phyloP scores from a whole-genome alignment of 2,329 filamentous ascomycete species.

The Didymella glomerata region DNA sequence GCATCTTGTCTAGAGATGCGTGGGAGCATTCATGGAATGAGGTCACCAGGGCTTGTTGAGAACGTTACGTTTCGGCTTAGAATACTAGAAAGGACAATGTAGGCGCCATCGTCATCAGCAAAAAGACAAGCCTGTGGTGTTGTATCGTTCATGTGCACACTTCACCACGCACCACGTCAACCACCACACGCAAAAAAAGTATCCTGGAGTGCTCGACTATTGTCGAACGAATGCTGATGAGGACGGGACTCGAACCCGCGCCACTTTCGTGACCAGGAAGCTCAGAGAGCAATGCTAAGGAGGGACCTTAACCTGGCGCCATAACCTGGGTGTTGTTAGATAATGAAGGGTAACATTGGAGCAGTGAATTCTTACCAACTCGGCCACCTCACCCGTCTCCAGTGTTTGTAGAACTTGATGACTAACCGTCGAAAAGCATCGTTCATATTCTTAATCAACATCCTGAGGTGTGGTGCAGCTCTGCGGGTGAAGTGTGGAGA shows the following conservation, averaged over 20 bases:
- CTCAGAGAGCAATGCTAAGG: conserved; percentile 1
- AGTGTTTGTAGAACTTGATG: neutral
- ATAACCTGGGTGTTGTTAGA: neutral
- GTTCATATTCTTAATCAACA: too few species aligned
- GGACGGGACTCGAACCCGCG: conserved; percentile 3
- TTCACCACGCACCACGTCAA: too few species aligned
- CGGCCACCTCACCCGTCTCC: neutral
- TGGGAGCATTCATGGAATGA: too few species aligned
- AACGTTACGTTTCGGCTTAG: too few species aligned
- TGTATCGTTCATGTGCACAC: too few species aligned
- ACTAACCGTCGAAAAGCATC: neutral
- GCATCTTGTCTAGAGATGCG: too few species aligned
- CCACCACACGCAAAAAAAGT: neutral
- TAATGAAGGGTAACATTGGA: neutral
- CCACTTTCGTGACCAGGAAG: conserved; percentile 6
- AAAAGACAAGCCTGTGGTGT: too few species aligned
- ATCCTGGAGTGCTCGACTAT: conserved; percentile 2
- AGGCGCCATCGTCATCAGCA: too few species aligned
- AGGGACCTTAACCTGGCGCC: conserved; percentile 3
- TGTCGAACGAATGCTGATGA: conserved; percentile 4
- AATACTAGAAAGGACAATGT: too few species aligned
- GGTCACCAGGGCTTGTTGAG: too few species aligned
- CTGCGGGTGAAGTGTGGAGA: neutral
- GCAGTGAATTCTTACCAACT: conserved; percentile 1
- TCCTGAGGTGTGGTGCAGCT: too few species aligned